Base-by-base conservation (phyloP, 306 rosid genomes). In the Rosa rugosa region DNA sequence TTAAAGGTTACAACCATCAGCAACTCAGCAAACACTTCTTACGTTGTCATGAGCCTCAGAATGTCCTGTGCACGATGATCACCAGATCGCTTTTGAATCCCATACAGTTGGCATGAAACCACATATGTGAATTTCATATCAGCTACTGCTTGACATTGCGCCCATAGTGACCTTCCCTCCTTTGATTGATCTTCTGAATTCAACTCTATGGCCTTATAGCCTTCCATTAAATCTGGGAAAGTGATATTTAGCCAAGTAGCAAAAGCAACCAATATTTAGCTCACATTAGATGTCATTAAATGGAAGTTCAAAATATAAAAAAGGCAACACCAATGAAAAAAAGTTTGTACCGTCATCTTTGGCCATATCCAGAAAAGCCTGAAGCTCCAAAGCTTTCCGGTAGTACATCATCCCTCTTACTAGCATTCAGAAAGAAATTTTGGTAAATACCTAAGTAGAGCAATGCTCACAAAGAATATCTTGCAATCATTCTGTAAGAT, bases 341-440 rank as follows among this genome's bases (percentile, higher is more conserved):
- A 20, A 83, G 36, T 11, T 27, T 9, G 69, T 82, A 95, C 99
- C 99, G 66, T 90, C 93, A 85, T 92, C 91, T 88, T 89, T 80
- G 65, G 99, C 99, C 93, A 93, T 95, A 82, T 95, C 99, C 56
- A 95, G 99, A 80, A 95, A 92, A 86, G 98, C 90, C 81, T 95
- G 98, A 76, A 95, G 99, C 90, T 92, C 99, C 88, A 95, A 91
- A 73, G 99, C 99, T 88, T 85, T 89, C 74, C 98, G 90, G 73
- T 85, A 95, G 88, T 95, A 95, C 99, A 92, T 95, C 99, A 92
- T 92, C 38, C 99, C 99, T 86, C 99, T 89, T 23, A 93, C 99
- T 95, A 84, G 56, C 80, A 78, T 56, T 69, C 47, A 45, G 36
- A 81, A 36, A 41, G 66, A 81, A 75, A 77, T 49, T 78, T 44